Base-by-base conservation (phyloP, 1,284 basidiomycete genomes). In the Mycosarcoma mackinlayi region DNA sequence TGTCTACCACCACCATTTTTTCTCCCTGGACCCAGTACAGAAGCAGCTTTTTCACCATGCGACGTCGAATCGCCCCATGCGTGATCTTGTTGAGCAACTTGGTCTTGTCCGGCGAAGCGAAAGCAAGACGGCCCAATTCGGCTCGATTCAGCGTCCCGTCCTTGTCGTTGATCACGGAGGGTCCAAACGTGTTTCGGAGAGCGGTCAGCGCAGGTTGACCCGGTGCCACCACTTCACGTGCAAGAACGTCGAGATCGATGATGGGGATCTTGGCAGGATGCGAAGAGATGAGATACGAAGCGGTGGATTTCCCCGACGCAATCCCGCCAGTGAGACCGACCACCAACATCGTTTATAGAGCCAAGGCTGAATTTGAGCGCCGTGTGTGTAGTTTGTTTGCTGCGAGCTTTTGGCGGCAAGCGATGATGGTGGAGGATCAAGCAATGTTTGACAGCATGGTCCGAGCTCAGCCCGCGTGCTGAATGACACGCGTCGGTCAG, bases 291-390 rank as follows among this genome's bases (percentile, higher is more conserved):
- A 94, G 86, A 6, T 85, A 84, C 0, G 94, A 93, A 24, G 94
- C 94, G 16, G 93, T 92, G 4, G 93, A 96, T 57, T 76, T 65
- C 77, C 94, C 94, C 0, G 94, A 95, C 30, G 93, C 93, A 64
- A 98, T 98, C 2, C 95, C 93, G 21, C 96, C 96, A 14, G 95
- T 97, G 35, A 98, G 88, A 41, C 95, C 95, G 66, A 98, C 88
- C 64, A 98, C 94, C 23, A 70, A 41, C 67, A 70, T 70, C 19
- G 2, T 40, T 14, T 31, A 9, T 16, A 16, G 9, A 13, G 13
- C 16, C 7, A 19, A 25, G 6, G 14, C 10, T n/a, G 31, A 18
- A n/a, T n/a, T n/a, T n/a, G n/a, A n/a, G n/a, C n/a, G n/a, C n/a
- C n/a, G n/a, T n/a, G n/a, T n/a, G n/a, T n/a, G n/a, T n/a, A n/a